phyloP scores from a whole-genome alignment of 148 eudicot species.

The Camellia lanceoleosa region DNA sequence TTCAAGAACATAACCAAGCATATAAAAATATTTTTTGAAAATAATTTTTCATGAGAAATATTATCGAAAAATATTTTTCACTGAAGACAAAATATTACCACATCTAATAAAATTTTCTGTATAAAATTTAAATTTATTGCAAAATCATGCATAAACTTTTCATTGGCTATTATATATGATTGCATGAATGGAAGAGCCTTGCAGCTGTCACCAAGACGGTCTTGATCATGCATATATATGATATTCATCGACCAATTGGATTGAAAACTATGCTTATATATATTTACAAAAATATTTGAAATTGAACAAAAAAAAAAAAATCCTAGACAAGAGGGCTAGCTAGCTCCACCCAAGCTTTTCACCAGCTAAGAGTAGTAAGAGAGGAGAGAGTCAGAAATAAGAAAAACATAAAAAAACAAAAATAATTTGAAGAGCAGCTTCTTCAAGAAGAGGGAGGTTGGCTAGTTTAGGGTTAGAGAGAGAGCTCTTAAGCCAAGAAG shows the following conservation, averaged over 20 bases:
- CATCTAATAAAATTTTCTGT: too few relatives aligned
- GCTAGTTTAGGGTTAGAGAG: slow-evolving; percentile 38
- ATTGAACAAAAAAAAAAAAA: too few relatives aligned
- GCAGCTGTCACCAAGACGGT: not conserved
- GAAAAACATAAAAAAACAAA: not conserved
- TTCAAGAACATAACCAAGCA: too few relatives aligned
- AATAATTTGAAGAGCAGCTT: slow-evolving; percentile 23
- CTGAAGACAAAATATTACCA: too few relatives aligned
- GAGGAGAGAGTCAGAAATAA: slow-evolving; percentile 18
- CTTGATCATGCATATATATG: not conserved
- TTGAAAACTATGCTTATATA: not conserved
- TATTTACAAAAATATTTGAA: too few relatives aligned
- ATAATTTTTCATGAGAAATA: too few relatives aligned
- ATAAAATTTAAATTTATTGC: too few relatives aligned
- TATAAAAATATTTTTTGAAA: too few relatives aligned
- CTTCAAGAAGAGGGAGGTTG: slow-evolving; percentile 34
- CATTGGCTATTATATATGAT: too few relatives aligned
- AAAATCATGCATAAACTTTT: too few relatives aligned
- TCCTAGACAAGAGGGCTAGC: not conserved
- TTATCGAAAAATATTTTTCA: too few relatives aligned
- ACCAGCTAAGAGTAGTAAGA: not conserved
- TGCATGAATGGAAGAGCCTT: too few relatives aligned
- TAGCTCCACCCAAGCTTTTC: not conserved
- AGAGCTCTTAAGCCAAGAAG: slow-evolving; percentile 64
- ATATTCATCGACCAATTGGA: not conserved